Evolutionary conservation across 106 monocot species (phyloP), one percentile per base, ranked within the genome.

Genomic region (Phalaenopsis equestris): DNA sequence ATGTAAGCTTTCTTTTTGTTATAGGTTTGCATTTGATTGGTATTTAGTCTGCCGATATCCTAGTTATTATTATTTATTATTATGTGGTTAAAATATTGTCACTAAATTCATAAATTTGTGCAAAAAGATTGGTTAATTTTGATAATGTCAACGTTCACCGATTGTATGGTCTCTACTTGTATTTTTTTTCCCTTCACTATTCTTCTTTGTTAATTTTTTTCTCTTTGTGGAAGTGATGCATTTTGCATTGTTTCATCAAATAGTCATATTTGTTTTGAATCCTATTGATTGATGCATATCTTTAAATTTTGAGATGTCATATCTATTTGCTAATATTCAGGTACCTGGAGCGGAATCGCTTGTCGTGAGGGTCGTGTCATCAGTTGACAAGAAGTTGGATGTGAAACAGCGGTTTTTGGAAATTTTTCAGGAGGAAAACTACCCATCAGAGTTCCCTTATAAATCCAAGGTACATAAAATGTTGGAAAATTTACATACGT

Each of bases 361-460:
- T 86, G 98, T 99, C 30, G 80, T 99, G 42, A 99, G 98, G 86
- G 98, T 99, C 78, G 98, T 99, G 58, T 99, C 94, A 75, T 99
- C 98, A 55, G 98, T 99, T 80, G 98, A 99, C 76, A 99, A 99
- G 79, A 99, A 99, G 77, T 88, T 99, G 75, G 98, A 99, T 67
- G 98, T 99, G 61, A 99, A 99, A 79, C 98, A 84, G 55, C 86
- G 86, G 2, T 99, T 99, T 88, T 82, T 99, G 79, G 94, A 99
- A 77, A 93, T 99, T 41, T 99, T 99, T 86, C 98, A 99, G 83
- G 98, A 94, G 77, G 90, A 99, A 75, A 99, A 99, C 82, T 99
- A 99, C 68, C 94, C 98, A 16, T 89, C 85, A 76, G 98, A 99
- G 41, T 99, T 93, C 78, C 89, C 98, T 3, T 99, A 99, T 80